phyloP scores from a whole-genome alignment of 768 basidiomycete species.

The Suillus discolor region DNA sequence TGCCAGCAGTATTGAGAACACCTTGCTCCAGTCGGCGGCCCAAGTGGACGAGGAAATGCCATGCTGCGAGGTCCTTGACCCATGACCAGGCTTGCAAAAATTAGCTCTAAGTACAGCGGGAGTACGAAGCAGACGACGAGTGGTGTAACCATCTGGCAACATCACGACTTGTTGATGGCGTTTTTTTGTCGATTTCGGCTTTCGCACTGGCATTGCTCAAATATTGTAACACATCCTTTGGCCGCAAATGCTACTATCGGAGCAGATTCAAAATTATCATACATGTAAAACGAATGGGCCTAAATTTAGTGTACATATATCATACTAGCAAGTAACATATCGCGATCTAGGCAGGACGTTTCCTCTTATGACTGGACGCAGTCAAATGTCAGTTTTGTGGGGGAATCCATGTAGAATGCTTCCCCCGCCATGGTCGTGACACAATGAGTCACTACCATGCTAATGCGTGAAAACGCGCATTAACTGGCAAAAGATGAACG shows the following conservation, averaged over 20 bases:
- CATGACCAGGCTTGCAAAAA: too few relatives aligned
- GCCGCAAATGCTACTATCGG: neutral
- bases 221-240: neutral
- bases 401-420: too few relatives aligned
- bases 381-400: neutral
- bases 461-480: neutral
- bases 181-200: too few relatives aligned
- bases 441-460: neutral
- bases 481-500: neutral
- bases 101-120: neutral
- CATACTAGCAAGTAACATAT: neutral
- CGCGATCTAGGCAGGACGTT: neutral
- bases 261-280: neutral
- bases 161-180: too few relatives aligned
- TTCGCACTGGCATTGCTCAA: too few relatives aligned
- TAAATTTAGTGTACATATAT: neutral
- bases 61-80: neutral
- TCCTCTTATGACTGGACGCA: neutral
- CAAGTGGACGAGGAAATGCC: neutral
- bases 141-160: neutral
- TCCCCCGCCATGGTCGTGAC: neutral
- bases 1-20: neutral
- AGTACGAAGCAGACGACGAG: neutral
- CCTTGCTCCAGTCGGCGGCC: neutral
- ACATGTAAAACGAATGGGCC: neutral